A percentile compares a stretch with the other conserved stretches of the same genome.
These are phyloP conservation scores for Cruciata laevipes DNA, from an alignment of 257 asterid genomes.

Conservation along the genomic window DNA sequence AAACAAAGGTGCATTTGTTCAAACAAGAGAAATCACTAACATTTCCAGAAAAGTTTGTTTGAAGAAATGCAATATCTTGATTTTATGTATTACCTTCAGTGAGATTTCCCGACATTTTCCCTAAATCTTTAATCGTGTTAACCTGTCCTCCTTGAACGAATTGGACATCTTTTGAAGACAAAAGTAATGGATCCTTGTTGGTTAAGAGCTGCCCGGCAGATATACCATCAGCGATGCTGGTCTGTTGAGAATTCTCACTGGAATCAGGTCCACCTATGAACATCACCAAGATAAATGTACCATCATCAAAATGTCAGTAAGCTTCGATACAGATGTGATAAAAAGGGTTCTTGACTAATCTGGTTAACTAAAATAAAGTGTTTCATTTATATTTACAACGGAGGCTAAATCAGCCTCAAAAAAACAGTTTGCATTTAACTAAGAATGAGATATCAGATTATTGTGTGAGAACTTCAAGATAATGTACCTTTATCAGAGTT, in stretches of 20 bases:
- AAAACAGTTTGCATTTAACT: not conserved
- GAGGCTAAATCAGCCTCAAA: slow-evolving; percentile 2
- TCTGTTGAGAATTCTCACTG: slow-evolving; percentile 34
- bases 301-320: not conserved
- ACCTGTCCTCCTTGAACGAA: slow-evolving; percentile 28
- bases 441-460: not conserved
- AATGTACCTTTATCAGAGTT: slow-evolving; percentile 34
- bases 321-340: not conserved
- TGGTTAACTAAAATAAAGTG: not conserved
- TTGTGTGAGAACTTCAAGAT: not conserved
- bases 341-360: no score
- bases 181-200: slow-evolving; percentile 17
- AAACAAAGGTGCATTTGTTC: slow-evolving; percentile 6
- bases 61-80: not conserved
- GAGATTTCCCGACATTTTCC: slow-evolving; percentile 12
- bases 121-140: slow-evolving; percentile 13
- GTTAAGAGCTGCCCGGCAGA: slow-evolving; percentile 31
- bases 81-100: slow-evolving; percentile 16
- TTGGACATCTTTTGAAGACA: slow-evolving; percentile 21
- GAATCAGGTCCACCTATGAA: slow-evolving; percentile 34
- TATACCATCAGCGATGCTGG: slow-evolving; percentile 27
- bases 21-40: not conserved
- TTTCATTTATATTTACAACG: not conserved
- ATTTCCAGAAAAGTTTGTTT: not conserved
- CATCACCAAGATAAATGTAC: slow-evolving; percentile 5